Base-by-base conservation (phyloP, 352 stramenopile species). In the Blastocystis hominis region DNA sequence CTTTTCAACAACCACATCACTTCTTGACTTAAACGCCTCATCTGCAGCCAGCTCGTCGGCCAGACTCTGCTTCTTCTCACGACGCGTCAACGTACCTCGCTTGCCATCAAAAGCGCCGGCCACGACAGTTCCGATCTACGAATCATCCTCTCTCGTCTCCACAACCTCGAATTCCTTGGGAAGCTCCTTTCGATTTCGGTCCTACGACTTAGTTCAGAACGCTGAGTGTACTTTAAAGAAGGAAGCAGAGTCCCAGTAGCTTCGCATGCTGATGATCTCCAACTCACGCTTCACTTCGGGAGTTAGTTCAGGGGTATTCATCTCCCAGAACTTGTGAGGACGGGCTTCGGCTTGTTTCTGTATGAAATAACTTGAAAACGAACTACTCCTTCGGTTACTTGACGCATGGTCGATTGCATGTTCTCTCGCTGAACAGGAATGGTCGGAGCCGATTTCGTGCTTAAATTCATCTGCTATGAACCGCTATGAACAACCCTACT, bases 191-290 rank as follows among this genome's bases (percentile, higher is more conserved):
- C 44, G 30, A 5, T 68, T 69, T n/a, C 55, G 50, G 44, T 84
- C 54, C 72, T 84, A 68, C 44, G 1, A 7, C 62, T 84, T 34
- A 84, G 24, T 44, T 17, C 34, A 50, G n/a, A n/a, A 3, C 20
- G 30, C 30, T 10, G 55, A n/a, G 9, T 15, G 36, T 1, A 87
- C 77, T 75, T 87, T 87, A 56, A 87, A 87, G 55, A 87, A 87
- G 0, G 77, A 87, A 24, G 77, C 77, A 10, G 77, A 24, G 34
- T 87, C 77, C 62, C 68, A 64, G 36, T 68, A 87, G 40, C 53
- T 56, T 55, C 77, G 44, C 77, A 87, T 87, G 9, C 42, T 87
- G 30, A 87, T 75, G 54, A 87, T 87, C 46, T 87, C 66, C 9
- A 87, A 53, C 20, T 87, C 77, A 36, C 66, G 62, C 46, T 87